Conservation (phyloP, 1,284 basidiomycete genomes). For the Malassezia pachydermatis region DNA sequence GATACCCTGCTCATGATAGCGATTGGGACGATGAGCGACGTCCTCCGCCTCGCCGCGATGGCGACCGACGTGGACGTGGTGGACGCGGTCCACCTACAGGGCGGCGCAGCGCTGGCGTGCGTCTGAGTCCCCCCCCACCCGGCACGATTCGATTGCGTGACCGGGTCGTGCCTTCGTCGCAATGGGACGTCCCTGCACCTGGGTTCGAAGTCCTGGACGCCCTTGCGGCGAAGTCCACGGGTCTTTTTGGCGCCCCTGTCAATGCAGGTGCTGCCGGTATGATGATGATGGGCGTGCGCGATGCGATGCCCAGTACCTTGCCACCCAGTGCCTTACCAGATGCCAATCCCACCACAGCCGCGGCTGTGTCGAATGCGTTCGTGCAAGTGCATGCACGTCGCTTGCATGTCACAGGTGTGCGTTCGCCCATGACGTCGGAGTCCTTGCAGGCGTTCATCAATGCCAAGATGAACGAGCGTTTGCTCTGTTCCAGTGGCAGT, state of each 20-base stretch:
- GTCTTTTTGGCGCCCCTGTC: slow-evolving; percentile 61
- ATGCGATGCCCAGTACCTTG: slow-evolving; percentile 3
- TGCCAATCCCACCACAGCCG: slow-evolving; percentile 2
- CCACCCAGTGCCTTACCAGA: not conserved
- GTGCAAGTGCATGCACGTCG: slow-evolving; percentile 70
- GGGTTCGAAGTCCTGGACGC: slow-evolving; percentile 91
- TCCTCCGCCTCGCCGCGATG: slow-evolving; percentile 43
- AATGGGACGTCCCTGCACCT: slow-evolving; percentile 89
- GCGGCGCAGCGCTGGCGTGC: slow-evolving; percentile 61
- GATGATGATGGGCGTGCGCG: slow-evolving; percentile 7
- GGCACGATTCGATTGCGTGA: slow-evolving; percentile 72
- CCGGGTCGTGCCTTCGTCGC: slow-evolving; percentile 71
- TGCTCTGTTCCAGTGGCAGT: slow-evolving; percentile 53
- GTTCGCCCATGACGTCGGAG: slow-evolving; percentile 77
- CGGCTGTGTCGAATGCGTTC: slow-evolving; percentile 10
- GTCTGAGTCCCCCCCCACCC: slow-evolving; percentile 80
- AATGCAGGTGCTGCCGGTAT: slow-evolving; percentile 4
- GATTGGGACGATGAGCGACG: not conserved
- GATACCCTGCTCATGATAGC: not conserved
- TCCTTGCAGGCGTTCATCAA: slow-evolving; percentile 89
- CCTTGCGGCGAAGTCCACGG: slow-evolving; percentile 94
- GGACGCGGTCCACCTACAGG: slow-evolving; percentile 26
- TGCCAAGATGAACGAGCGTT: slow-evolving; percentile 72
- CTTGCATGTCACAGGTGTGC: slow-evolving; percentile 90
- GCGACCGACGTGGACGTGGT: slow-evolving; percentile 52